These are phyloP conservation scores for Rutstroemia sp. DNA, from an alignment of 2,329 filamentous ascomycete species.

Conservation along the genomic window DNA sequence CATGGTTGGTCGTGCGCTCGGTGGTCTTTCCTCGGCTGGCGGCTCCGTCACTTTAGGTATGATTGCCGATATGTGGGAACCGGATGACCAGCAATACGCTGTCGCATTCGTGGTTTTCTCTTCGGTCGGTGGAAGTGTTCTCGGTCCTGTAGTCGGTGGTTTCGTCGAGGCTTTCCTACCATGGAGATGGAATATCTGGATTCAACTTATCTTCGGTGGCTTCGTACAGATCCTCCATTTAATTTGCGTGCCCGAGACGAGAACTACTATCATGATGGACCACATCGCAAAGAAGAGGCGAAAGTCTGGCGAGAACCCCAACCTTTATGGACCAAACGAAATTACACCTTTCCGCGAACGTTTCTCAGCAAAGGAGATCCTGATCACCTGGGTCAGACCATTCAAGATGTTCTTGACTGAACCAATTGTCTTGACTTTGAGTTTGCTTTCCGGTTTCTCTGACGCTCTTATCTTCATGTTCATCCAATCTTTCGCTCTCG, in stretches of 20 bases:
- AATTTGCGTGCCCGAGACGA: constrained; percentile 68
- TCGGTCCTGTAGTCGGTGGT: constrained; percentile 72
- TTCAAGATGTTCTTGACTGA: constrained; percentile 70
- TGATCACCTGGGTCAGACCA: constrained; percentile 52
- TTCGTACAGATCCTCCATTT: constrained; percentile 61
- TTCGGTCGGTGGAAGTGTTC: constrained; percentile 68
- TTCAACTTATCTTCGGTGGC: constrained; percentile 72
- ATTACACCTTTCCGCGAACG: constrained; percentile 52
- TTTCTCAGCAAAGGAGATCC: constrained; percentile 50
- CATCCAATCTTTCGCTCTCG: constrained; percentile 61
- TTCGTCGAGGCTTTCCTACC: constrained; percentile 60
- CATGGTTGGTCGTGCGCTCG: constrained; percentile 62
- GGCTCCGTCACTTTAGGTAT: constrained; percentile 68
- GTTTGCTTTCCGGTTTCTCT: constrained; percentile 64
- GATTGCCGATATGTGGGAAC: constrained; percentile 68
- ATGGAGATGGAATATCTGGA: constrained; percentile 80
- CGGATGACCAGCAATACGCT: constrained; percentile 65
- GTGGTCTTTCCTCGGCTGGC: constrained; percentile 63
- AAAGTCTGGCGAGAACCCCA: constrained; percentile 46
- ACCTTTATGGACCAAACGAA: constrained; percentile 66
- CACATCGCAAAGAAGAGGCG: constrained; percentile 68
- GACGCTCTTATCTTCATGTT: constrained; percentile 75
- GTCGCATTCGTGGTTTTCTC: constrained; percentile 73
- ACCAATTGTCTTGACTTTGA: constrained; percentile 64
- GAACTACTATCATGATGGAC: constrained; percentile 71